Evolutionary conservation across 768 basidiomycete species (phyloP), one percentile per base, ranked within the genome.

Genomic region (Daedalea quercina): DNA sequence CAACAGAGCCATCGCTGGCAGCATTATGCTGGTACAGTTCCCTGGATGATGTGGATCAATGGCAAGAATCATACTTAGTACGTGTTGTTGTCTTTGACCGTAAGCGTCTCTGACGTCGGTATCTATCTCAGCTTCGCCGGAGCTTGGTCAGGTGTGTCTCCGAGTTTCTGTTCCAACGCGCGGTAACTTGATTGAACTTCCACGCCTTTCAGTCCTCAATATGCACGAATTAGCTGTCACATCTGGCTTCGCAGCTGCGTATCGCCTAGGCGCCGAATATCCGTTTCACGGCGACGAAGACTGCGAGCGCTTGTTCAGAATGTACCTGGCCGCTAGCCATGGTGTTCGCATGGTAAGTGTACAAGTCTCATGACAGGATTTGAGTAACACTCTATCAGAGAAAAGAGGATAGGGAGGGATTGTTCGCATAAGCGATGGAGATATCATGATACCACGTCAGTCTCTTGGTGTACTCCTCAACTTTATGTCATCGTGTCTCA

Each of bases 1-100:
- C 77, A 77, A 60, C 75, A 76, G 60, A 73, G 73, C 47, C 75
- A 78, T 57, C 69, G 75, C 22, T 78, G 75, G 75, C 75, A 76
- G 60, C 72, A 74, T 53, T 73, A 72, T 41, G 64, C 68, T 19
- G 56, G 52, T 3, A 65, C 65, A 24, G 70, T 73, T 23, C 70
- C 72, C 26, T 71, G 68, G 64, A 68, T 74, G 67, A 67, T 65
- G 67, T 58, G 63, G 46, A 61, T 73, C 56, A 71, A 74, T 58
- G 69, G 70, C 22, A 67, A 63, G 59, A 59, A 63, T n/a, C 58
- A 65, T 43, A 72, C 70, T 2, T 59, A 60, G 63, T 72, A 33
- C 43, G 63, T 59, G 24, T 35, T 31, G 17, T 8, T 52, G 6
- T 24, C 41, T 15, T 17, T 9, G 0, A 8, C 22, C 4, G 19